A percentile compares a stretch with the other conserved stretches of the same genome.
Evolutionary conservation across 192 early-diverging fungal species (phyloP).

Genomic region (Geranomyces michiganensis): DNA sequence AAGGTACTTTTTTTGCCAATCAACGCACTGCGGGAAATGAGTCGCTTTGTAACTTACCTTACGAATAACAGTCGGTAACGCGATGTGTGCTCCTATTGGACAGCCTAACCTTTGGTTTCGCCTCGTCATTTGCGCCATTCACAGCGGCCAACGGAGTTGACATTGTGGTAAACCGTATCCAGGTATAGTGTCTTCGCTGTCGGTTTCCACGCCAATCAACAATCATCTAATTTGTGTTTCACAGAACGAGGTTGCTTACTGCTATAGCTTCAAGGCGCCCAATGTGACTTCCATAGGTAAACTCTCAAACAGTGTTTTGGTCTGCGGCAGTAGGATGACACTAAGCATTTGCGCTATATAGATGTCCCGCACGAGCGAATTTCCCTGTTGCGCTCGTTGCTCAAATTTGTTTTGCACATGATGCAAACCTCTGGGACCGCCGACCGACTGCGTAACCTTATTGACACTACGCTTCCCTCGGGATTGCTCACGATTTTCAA

Average conservation of each 20-base stretch:
- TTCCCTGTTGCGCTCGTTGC: slow-evolving; percentile 79
- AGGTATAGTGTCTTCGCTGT: too few relatives aligned
- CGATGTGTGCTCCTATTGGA: slow-evolving; percentile 82
- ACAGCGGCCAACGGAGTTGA: slow-evolving; percentile 81
- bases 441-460: slow-evolving; percentile 91
- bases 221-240: too few relatives aligned
- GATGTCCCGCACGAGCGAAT: slow-evolving; percentile 73
- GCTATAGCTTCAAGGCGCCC: slow-evolving; percentile 30
- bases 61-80: too few relatives aligned
- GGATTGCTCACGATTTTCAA: slow-evolving; percentile 76
- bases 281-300: too few relatives aligned
- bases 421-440: slow-evolving; percentile 90
- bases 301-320: neutral
- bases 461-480: slow-evolving; percentile 81
- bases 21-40: too few relatives aligned
- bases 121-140: slow-evolving; percentile 76
- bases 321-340: too few relatives aligned
- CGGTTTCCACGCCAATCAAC: too few relatives aligned
- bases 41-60: slow-evolving; percentile 20
- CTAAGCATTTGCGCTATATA: too few relatives aligned
- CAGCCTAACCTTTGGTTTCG: slow-evolving; percentile 76
- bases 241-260: slow-evolving; percentile 60
- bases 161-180: slow-evolving; percentile 76
- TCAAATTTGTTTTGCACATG: slow-evolving; percentile 92
- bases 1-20: slow-evolving; percentile 48